These are phyloP conservation scores for Irpex sp. DNA, from an alignment of 1,284 basidiomycete species.

Conservation along the genomic window DNA sequence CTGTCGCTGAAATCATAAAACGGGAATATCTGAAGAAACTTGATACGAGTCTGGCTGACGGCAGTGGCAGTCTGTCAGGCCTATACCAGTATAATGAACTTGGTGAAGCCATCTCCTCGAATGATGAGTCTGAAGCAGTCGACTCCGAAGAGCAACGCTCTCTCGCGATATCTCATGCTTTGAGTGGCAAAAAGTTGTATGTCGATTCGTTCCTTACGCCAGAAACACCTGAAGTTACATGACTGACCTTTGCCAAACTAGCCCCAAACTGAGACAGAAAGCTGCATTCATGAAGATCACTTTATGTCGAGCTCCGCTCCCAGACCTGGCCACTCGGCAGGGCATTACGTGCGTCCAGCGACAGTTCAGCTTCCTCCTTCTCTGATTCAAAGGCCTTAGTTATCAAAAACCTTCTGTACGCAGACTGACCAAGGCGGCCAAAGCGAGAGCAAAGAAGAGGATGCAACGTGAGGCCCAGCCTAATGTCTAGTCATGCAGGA, in stretches of 20 bases:
- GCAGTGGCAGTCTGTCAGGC: conserved; percentile 31
- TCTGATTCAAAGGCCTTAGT: conserved; percentile 29
- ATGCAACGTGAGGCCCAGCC: conserved; percentile 6
- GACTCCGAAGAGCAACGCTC: conserved; percentile 30
- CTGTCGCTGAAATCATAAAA: conserved; percentile 82
- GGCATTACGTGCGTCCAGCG: conserved; percentile 42
- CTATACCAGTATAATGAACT: conserved; percentile 82
- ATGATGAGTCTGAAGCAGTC: conserved; percentile 17
- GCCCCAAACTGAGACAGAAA: conserved; percentile 58
- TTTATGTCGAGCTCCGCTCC: conserved; percentile 49
- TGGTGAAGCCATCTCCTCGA: conserved; percentile 38
- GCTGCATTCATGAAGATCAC: conserved; percentile 73
- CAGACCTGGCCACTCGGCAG: conserved; percentile 35
- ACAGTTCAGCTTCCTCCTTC: not conserved
- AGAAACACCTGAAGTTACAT: conserved; percentile 9
- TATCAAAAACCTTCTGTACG: conserved; percentile 52
- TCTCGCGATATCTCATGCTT: conserved; percentile 32
- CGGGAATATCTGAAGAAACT: conserved; percentile 65
- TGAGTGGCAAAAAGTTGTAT: conserved; percentile 57
- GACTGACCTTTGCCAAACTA: conserved; percentile 23
- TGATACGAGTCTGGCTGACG: conserved; percentile 32
- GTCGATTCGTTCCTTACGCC: conserved; percentile 18
- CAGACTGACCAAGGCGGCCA: conserved; percentile 55
- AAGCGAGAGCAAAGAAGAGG: conserved; percentile 50
- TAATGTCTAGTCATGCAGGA: not conserved